A percentile compares a stretch with the other conserved stretches of the same genome.
phyloP scores from a whole-genome alignment of 2,329 filamentous ascomycete species.

The Magnaporthiopsis poae region DNA sequence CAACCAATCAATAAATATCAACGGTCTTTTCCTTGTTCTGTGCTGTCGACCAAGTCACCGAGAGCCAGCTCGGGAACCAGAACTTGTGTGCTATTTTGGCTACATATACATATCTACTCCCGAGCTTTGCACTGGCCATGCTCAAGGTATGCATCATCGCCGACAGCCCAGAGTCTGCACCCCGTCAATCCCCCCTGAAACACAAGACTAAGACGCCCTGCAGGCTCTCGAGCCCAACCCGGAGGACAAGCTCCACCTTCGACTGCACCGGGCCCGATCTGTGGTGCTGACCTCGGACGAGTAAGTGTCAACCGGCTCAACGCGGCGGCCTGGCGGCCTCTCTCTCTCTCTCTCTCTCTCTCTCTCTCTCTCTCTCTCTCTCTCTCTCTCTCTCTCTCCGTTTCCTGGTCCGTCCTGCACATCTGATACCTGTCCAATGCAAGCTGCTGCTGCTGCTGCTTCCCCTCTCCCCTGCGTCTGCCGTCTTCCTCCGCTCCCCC shows the following conservation, averaged over 20 bases:
- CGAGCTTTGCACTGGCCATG: background rate
- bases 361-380: background rate
- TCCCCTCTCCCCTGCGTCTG: background rate
- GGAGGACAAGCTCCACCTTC: conserved; percentile 65
- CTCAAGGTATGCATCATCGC: background rate
- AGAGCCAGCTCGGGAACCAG: background rate
- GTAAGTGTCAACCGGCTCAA: conserved; percentile 28
- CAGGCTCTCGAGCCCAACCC: conserved; percentile 37
- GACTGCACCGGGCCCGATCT: conserved; percentile 73
- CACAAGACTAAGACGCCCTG: background rate
- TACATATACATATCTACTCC: too few species aligned
- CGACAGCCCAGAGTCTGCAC: too few species aligned
- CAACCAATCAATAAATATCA: too few species aligned
- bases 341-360: background rate
- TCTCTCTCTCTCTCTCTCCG: background rate
- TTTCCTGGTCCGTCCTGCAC: background rate
- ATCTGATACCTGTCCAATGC: conserved; percentile 2
- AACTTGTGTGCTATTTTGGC: too few species aligned
- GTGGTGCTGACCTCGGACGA: conserved; percentile 74
- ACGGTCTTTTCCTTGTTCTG: too few species aligned
- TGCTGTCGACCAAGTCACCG: background rate
- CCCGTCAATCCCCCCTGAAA: background rate
- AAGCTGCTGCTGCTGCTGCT: background rate
- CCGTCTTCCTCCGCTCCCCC: too few species aligned
- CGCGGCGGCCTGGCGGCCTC: too few species aligned